A percentile compares a stretch with the other conserved stretches of the same genome.
Conservation (phyloP, 2,329 filamentous ascomycete genomes). For the Hypoxylon sp. region DNA sequence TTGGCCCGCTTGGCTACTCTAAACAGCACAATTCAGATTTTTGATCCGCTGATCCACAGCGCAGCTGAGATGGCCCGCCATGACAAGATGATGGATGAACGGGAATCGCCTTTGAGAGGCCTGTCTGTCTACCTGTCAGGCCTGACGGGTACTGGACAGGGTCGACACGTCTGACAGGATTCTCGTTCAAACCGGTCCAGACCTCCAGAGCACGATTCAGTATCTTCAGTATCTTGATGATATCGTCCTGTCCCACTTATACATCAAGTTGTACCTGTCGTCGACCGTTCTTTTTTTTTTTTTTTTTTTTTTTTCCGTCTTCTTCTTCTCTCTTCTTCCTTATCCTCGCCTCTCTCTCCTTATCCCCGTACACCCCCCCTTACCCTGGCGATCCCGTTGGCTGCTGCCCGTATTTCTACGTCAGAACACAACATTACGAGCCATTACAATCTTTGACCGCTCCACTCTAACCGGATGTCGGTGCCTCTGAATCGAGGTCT, state of each 20-base stretch:
- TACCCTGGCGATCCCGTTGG: not conserved
- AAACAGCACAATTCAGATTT: slow-evolving; percentile 21
- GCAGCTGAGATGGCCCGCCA: slow-evolving; percentile 33
- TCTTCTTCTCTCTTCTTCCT: not conserved
- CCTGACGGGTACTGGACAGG: slow-evolving; percentile 1
- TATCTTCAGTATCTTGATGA: no score
- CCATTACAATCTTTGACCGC: slow-evolving; percentile 29
- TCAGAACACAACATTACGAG: slow-evolving; percentile 33
- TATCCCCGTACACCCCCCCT: not conserved
- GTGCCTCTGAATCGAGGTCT: slow-evolving; percentile 31
- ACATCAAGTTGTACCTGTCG: no score
- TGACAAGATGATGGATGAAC: slow-evolving; percentile 33
- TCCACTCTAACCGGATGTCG: slow-evolving; percentile 32
- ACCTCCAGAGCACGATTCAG: slow-evolving; percentile 5
- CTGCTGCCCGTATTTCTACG: slow-evolving; percentile 15
- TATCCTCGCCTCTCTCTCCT: not conserved
- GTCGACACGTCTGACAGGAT: no score
- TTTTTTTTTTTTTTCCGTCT: no score
- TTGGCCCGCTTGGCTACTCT: slow-evolving; percentile 20
- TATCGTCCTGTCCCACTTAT: slow-evolving; percentile 28
- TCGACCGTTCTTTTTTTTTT: no score
- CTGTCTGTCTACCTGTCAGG: no score
- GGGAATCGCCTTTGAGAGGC: no score
- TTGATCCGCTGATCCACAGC: slow-evolving; percentile 35
- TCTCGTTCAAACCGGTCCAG: no score